Conservation (phyloP, 2,329 filamentous ascomycete species). For the Arthrobotrys musiformis region DNA sequence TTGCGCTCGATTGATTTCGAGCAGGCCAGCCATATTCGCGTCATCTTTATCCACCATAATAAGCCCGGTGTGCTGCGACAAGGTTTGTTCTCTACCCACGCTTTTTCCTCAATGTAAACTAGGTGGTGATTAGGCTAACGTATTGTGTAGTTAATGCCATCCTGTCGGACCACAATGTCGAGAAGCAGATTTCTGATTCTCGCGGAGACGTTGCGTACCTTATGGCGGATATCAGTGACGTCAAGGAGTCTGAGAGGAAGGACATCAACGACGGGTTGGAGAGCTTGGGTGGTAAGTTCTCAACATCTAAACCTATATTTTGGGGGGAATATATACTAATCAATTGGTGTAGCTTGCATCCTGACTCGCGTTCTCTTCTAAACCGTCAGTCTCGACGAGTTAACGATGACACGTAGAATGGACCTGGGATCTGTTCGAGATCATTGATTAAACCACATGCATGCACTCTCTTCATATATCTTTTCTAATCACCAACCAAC, state of each 20-base stretch:
- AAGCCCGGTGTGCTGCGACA: slow-evolving; percentile 92
- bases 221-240: slow-evolving; percentile 95
- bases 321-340: neutral
- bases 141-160: slow-evolving; percentile 83
- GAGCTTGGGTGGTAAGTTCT: slow-evolving; percentile 76
- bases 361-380: slow-evolving; percentile 63
- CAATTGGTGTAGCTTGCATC: slow-evolving; percentile 61
- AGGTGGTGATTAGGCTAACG: neutral
- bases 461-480: slow-evolving; percentile 4
- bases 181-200: slow-evolving; percentile 98
- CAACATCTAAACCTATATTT: neutral
- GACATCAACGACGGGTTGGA: slow-evolving; percentile 86
- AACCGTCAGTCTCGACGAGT: no score
- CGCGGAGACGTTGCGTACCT: slow-evolving; percentile 94
- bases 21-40: slow-evolving; percentile 86
- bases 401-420: neutral
- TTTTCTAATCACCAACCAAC: slow-evolving; percentile 6
- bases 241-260: slow-evolving; percentile 82
- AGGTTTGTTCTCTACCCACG: slow-evolving; percentile 66
- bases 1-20: slow-evolving; percentile 90
- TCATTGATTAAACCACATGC: neutral
- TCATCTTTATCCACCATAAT: slow-evolving; percentile 97
- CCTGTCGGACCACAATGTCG: slow-evolving; percentile 93
- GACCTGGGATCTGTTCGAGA: neutral
- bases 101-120: neutral